Base-by-base conservation (phyloP, 2,329 filamentous ascomycete genomes). In the Hypoxylon sp. region DNA sequence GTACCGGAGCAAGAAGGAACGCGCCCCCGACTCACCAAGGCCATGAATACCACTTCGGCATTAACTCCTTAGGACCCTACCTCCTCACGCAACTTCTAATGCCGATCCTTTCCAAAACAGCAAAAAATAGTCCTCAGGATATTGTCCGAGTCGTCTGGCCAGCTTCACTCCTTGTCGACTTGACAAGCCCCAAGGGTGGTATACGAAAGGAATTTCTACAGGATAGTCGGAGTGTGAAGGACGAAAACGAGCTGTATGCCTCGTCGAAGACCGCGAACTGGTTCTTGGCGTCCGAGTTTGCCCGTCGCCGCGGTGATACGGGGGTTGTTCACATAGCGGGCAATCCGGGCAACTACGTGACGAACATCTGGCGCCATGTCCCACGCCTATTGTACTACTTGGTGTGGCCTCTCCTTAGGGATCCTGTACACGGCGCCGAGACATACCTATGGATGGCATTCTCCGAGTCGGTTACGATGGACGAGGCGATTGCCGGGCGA, bases 271-370 rank as follows among this genome's bases (percentile, higher is more conserved):
- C 32, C 13, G 32, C 32, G 32, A 37, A 13, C 11, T 37, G 32
- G 32, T 37, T 37, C 32, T 15, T 13, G 32, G 32, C 32, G 4
- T 37, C 32, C 11, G 32, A 37, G 8, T 37, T 37, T 13, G 32
- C 32, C 32, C 32, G 11, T 4, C 32, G 32, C 13, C 2, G 13
- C 4, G 15, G 32, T 13, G 32, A 13, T 2, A 13, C 13, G 7
- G 27, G 46, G 2, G 63, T 64, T 1, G 55, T 74, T 3, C 55
- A 68, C 10, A 60, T 72, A 2, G 62, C 68, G 1, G 70, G 70
- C n/a, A 72, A 70, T 19, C 70, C 65, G 4, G 70, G 70, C 29
- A 63, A 70, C 11, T 72, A 70, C 24, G 17, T 47, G 6, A 70
- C 70, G n/a, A 70, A 70, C 42, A 64, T 70, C 17, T 72, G 67